Evolutionary conservation across 2,329 filamentous ascomycete species (phyloP).

Genomic region (Aureobasidium sp.): DNA sequence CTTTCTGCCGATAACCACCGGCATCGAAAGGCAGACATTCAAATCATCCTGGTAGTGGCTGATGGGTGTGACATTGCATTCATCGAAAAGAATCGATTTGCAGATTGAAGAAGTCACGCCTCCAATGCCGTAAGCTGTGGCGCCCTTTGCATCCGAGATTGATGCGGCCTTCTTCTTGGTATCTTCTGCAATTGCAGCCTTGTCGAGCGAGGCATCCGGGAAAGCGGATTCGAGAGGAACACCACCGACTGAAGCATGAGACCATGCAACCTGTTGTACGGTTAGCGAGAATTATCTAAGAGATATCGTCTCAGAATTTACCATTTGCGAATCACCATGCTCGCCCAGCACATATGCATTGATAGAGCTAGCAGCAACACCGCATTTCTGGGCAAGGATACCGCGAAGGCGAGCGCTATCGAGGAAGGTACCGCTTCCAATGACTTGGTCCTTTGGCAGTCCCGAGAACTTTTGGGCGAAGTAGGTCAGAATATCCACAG

Average conservation of each 20-base stretch:
- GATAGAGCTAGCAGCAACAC: constrained; percentile 31
- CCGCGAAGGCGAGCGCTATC: constrained; percentile 44
- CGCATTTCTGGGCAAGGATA: constrained; percentile 32
- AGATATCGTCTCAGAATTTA: constrained; percentile 15
- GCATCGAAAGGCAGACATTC: constrained; percentile 43
- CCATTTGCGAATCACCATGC: constrained; percentile 41
- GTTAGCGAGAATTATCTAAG: background rate
- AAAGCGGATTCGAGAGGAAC: constrained; percentile 29
- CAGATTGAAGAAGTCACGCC: constrained; percentile 42
- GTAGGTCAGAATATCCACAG: constrained; percentile 47
- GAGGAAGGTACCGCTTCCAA: constrained; percentile 47
- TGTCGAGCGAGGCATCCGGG: constrained; percentile 23
- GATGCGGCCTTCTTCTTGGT: constrained; percentile 39
- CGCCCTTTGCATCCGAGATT: constrained; percentile 43
- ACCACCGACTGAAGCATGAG: constrained; percentile 34
- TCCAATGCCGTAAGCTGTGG: constrained; percentile 43
- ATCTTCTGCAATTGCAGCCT: constrained; percentile 32
- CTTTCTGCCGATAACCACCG: constrained; percentile 39
- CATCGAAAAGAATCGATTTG: constrained; percentile 42
- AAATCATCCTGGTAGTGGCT: constrained; percentile 42
- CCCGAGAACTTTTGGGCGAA: constrained; percentile 41
- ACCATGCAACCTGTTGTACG: constrained; percentile 33
- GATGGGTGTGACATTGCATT: constrained; percentile 38
- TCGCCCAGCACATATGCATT: constrained; percentile 41
- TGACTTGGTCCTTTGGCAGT: constrained; percentile 40